These are phyloP conservation scores for Plasmopara halstedii DNA, from an alignment of 352 stramenopile species.

Conservation along the genomic window DNA sequence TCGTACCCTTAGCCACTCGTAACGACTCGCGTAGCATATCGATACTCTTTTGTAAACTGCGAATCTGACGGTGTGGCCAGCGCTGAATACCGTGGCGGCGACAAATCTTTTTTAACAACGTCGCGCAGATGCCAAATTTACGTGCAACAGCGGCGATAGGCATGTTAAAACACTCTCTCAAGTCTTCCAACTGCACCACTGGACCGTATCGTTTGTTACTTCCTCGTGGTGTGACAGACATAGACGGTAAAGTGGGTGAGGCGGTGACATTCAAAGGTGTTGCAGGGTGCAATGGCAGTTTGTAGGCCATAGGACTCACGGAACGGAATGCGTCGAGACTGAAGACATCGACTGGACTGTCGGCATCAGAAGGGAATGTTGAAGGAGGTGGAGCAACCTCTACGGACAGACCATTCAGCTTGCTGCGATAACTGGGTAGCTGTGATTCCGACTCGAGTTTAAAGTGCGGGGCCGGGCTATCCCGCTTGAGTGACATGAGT, in stretches of 20 bases:
- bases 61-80: conserved; percentile 80
- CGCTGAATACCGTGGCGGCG: conserved; percentile 73
- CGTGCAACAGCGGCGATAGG: conserved; percentile 69
- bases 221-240: conserved; percentile 10
- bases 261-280: background rate
- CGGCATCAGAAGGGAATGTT: conserved; percentile 1
- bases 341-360: conserved; percentile 24
- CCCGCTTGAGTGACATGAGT: conserved; percentile 66
- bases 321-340: conserved; percentile 26
- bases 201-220: conserved; percentile 53
- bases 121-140: conserved; percentile 83
- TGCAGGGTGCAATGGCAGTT: conserved; percentile 12
- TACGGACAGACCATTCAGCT: conserved; percentile 40
- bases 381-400: conserved; percentile 19
- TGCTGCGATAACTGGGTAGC: conserved; percentile 30
- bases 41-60: conserved; percentile 76
- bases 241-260: background rate
- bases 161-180: conserved; percentile 80
- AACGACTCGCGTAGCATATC: conserved; percentile 73
- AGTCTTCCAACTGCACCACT: conserved; percentile 63
- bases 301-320: conserved; percentile 46
- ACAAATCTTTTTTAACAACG: conserved; percentile 81
- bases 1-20: conserved; percentile 57
- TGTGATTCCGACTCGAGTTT: conserved; percentile 3
- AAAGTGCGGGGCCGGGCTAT: conserved; percentile 6